A percentile compares a stretch with the other conserved stretches of the same genome.
Evolutionary conservation across 257 asterid genomes (phyloP).

Genomic region (Salvia miltiorrhiza): DNA sequence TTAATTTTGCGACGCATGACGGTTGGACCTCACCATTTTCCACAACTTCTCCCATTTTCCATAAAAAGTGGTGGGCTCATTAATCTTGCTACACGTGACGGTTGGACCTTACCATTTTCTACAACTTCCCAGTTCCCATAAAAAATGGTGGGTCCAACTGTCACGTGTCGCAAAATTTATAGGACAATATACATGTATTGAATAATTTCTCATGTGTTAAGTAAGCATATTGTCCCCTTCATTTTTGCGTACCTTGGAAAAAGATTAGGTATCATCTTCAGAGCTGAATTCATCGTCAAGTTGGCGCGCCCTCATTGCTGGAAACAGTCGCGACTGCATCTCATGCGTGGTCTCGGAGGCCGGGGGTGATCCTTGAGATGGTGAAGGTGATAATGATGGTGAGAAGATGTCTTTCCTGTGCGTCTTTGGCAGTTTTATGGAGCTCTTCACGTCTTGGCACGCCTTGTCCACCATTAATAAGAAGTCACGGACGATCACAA

Average conservation of each 20-base stretch:
- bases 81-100: no score
- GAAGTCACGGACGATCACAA: conserved; percentile 75
- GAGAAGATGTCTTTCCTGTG: conserved; percentile 33
- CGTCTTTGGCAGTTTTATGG: conserved; percentile 34
- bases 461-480: conserved; percentile 71
- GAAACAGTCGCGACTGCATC: conserved; percentile 47
- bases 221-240: not conserved
- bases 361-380: conserved; percentile 42
- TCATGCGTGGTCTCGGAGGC: conserved; percentile 38
- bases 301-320: conserved; percentile 63
- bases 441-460: conserved; percentile 53
- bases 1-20: no score
- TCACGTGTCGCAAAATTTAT: no score
- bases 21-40: no score
- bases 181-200: no score
- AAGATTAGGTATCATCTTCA: conserved; percentile 54
- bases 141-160: no score
- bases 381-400: conserved; percentile 36
- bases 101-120: no score
- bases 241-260: conserved; percentile 1
- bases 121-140: no score
- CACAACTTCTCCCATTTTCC: no score
- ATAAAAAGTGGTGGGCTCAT: no score
- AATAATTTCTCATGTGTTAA: not conserved
- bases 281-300: conserved; percentile 56